Conservation (phyloP, 305 asterid genomes). For the Fraxinus angustifolia region DNA sequence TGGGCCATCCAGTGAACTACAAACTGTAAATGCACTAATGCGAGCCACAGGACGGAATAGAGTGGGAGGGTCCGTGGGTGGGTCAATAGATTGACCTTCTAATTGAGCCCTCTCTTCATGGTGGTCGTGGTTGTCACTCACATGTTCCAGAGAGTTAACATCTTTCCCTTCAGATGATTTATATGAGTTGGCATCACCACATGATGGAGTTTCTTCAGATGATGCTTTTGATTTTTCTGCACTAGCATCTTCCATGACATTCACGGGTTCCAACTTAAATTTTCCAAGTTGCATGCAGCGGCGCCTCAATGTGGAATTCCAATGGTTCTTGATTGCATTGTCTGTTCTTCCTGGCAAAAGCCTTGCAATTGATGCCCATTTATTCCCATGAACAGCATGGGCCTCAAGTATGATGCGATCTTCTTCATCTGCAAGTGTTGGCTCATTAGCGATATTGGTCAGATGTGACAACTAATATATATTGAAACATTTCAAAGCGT, state of each 20-base stretch:
- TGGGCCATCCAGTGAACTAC: constrained; percentile 38
- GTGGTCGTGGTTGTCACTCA: constrained; percentile 31
- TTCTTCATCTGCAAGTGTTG: constrained; percentile 63
- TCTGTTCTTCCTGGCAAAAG: constrained; percentile 94
- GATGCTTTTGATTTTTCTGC: constrained; percentile 64
- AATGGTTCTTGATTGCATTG: constrained; percentile 90
- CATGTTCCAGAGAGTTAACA: constrained; percentile 43
- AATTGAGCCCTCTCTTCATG: constrained; percentile 33
- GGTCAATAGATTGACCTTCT: constrained; percentile 34
- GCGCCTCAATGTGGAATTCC: constrained; percentile 84
- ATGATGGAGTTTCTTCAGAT: constrained; percentile 75
- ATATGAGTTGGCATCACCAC: constrained; percentile 56
- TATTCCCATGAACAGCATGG: constrained; percentile 81
- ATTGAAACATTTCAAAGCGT: background rate
- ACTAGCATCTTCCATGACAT: constrained; percentile 40
- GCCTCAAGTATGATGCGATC: constrained; percentile 74
- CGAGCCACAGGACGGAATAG: constrained; percentile 68
- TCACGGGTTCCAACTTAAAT: constrained; percentile 34
- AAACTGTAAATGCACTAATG: constrained; percentile 55
- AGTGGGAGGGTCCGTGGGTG: constrained; percentile 34
- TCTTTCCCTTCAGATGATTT: constrained; percentile 56
- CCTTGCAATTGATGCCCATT: constrained; percentile 94
- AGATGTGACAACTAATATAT: background rate
- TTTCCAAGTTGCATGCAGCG: constrained; percentile 41
- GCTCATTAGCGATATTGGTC: constrained; percentile 21